phyloP scores from a whole-genome alignment of 2,329 filamentous ascomycete genomes.

The Alternaria infectoria region DNA sequence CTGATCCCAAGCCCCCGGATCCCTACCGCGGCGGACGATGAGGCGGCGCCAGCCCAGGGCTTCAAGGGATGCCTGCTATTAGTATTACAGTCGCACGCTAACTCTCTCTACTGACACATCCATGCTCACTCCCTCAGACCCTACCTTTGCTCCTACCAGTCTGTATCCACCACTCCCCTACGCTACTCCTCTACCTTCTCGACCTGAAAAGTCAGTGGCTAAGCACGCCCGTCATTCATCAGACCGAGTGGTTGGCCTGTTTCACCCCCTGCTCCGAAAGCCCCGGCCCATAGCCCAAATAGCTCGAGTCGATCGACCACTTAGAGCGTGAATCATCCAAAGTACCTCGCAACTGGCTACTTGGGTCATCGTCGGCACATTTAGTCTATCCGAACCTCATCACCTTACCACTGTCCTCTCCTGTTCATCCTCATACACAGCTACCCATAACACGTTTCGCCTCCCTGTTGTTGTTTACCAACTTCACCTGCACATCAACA shows the following conservation, averaged over 20 bases:
- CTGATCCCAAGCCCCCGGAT: slow-evolving; percentile 44
- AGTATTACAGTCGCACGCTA: slow-evolving; percentile 42
- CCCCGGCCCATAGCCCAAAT: slow-evolving; percentile 45
- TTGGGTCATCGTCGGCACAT: slow-evolving; percentile 41
- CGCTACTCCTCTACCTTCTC: slow-evolving; percentile 36
- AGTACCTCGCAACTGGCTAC: slow-evolving; percentile 44
- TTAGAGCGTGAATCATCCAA: slow-evolving; percentile 38
- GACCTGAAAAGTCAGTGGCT: slow-evolving; percentile 43
- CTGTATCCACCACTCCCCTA: slow-evolving; percentile 37
- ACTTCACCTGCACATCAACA: slow-evolving; percentile 21
- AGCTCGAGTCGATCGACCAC: slow-evolving; percentile 47
- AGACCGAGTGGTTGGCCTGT: slow-evolving; percentile 47
- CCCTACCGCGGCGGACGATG: slow-evolving; percentile 39
- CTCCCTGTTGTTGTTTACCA: slow-evolving; percentile 33
- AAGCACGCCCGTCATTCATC: slow-evolving; percentile 39
- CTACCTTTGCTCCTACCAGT: slow-evolving; percentile 39
- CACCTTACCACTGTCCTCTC: slow-evolving; percentile 33
- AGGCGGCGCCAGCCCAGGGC: slow-evolving; percentile 32
- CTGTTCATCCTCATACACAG: slow-evolving; percentile 29
- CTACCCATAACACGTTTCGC: slow-evolving; percentile 26
- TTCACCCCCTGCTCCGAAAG: slow-evolving; percentile 41
- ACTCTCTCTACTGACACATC: slow-evolving; percentile 40
- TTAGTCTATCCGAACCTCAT: slow-evolving; percentile 40
- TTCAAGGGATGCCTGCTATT: slow-evolving; percentile 41
- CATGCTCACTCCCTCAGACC: slow-evolving; percentile 37